phyloP scores from a whole-genome alignment of 2,329 filamentous ascomycete species.

The Aaosphaeria arxii region DNA sequence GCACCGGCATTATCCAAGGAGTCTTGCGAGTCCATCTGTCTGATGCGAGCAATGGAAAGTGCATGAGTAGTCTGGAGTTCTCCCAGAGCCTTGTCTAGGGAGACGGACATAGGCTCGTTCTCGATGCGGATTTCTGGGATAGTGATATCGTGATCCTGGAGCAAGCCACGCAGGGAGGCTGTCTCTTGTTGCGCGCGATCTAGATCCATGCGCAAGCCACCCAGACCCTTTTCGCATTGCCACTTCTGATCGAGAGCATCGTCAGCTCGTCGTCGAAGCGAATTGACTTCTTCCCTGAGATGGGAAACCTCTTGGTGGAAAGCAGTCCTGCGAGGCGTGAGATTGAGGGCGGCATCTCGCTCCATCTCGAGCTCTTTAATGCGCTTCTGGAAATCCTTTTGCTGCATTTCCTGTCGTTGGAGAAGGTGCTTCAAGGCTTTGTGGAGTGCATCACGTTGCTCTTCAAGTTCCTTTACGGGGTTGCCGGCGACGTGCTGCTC shows the following conservation, averaged over 20 bases:
- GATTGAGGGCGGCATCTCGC: constrained; percentile 67
- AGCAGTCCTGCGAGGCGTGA: constrained; percentile 69
- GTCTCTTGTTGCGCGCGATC: constrained; percentile 95
- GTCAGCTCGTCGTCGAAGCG: constrained; percentile 81
- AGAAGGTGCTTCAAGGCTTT: constrained; percentile 80
- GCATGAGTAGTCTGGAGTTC: constrained; percentile 71
- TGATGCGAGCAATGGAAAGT: constrained; percentile 65
- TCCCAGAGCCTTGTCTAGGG: constrained; percentile 70
- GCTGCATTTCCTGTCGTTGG: constrained; percentile 80
- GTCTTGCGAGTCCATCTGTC: constrained; percentile 56
- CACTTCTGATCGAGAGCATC: constrained; percentile 95
- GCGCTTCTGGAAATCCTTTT: constrained; percentile 77
- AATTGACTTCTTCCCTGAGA: constrained; percentile 79
- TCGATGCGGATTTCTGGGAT: constrained; percentile 59
- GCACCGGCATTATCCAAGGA: constrained; percentile 31
- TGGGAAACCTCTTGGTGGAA: constrained; percentile 81
- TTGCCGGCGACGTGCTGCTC: constrained; percentile 24
- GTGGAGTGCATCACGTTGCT: constrained; percentile 90
- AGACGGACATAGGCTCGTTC: constrained; percentile 63
- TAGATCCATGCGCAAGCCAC: constrained; percentile 90
- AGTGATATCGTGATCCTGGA: constrained; percentile 79
- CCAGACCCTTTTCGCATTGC: constrained; percentile 87
- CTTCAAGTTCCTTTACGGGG: constrained; percentile 81
- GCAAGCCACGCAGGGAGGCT: constrained; percentile 70
- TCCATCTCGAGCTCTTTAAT: constrained; percentile 75